phyloP scores from a whole-genome alignment of 495 filamentous ascomycete species.

The Copromyces sp. region DNA sequence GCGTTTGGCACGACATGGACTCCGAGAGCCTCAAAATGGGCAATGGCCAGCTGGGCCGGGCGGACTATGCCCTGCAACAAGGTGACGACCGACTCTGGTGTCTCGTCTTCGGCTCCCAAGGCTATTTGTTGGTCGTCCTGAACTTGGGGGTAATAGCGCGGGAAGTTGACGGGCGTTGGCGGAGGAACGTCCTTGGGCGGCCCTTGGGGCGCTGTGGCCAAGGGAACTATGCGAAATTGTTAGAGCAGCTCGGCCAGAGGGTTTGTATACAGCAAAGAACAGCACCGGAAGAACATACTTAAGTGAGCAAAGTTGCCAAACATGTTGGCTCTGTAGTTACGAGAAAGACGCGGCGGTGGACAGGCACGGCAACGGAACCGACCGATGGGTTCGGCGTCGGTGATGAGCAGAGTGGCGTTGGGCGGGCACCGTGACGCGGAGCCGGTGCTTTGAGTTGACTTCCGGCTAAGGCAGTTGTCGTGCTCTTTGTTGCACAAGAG shows the following conservation, averaged over 20 bases:
- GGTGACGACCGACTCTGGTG: slow-evolving; percentile 25
- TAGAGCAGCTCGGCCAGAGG: slow-evolving; percentile 6
- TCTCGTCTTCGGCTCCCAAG: slow-evolving; percentile 3
- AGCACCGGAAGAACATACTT: slow-evolving; percentile 18
- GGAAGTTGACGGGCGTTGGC: slow-evolving; percentile 43
- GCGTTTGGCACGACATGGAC: slow-evolving; percentile 38
- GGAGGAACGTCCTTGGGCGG: slow-evolving; percentile 40
- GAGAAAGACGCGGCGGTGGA: not conserved
- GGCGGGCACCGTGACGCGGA: not conserved
- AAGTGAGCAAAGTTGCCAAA: slow-evolving; percentile 25
- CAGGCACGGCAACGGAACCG: not conserved
- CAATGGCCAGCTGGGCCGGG: slow-evolving; percentile 32
- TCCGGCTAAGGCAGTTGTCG: not conserved
- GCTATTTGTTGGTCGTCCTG: slow-evolving; percentile 3
- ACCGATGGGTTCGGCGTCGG: not conserved
- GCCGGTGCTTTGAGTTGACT: not conserved
- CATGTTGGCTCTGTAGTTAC: slow-evolving; percentile 12
- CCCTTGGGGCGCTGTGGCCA: slow-evolving; percentile 12
- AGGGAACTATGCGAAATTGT: slow-evolving; percentile 24
- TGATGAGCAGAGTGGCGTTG: not conserved
- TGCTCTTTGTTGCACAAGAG: not conserved
- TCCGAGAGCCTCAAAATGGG: slow-evolving; percentile 41
- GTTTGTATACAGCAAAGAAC: slow-evolving; percentile 1
- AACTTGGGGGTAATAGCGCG: slow-evolving; percentile 29
- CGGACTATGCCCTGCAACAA: slow-evolving; percentile 39